Evolutionary conservation across 2,329 filamentous ascomycete genomes (phyloP).

Genomic region (Penicillium sp.): DNA sequence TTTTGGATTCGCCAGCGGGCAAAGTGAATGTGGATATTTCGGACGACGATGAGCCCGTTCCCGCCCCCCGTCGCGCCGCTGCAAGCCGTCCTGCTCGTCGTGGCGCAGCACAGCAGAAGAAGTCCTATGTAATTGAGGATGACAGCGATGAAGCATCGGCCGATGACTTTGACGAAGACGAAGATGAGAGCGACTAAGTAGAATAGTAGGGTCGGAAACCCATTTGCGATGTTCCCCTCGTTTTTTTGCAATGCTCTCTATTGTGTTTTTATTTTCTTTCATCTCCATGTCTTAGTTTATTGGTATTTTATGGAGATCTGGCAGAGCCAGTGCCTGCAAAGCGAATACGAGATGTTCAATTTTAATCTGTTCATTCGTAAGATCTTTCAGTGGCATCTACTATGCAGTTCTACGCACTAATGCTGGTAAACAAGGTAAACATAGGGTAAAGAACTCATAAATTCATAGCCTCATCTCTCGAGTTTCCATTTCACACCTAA

Average conservation of each 20-base stretch:
- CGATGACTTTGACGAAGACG: conserved; percentile 39
- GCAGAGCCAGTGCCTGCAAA: conserved; percentile 17
- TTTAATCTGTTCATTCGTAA: not conserved
- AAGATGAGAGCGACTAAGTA: conserved; percentile 34
- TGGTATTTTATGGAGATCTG: conserved; percentile 13
- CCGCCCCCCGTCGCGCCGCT: conserved; percentile 31
- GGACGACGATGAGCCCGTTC: conserved; percentile 37
- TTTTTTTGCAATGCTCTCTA: not conserved
- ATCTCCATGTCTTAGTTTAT: conserved; percentile 9
- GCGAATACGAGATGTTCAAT: conserved; percentile 1
- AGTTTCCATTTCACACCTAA: not conserved
- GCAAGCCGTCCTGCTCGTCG: conserved; percentile 42
- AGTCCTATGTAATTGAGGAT: conserved; percentile 44
- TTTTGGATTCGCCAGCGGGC: conserved; percentile 44
- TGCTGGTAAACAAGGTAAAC: not conserved
- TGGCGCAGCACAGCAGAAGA: conserved; percentile 42
- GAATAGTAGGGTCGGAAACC: not conserved
- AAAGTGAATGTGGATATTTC: conserved; percentile 37
- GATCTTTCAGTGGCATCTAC: not conserved
- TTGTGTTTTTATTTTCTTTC: conserved; percentile 5
- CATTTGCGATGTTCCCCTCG: not conserved
- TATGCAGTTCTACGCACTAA: not conserved
- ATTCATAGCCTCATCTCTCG: too few species aligned
- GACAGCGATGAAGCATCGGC: conserved; percentile 39
- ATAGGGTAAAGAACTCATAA: not conserved